Evolutionary conservation across 495 filamentous ascomycete species (phyloP).

Genomic region (Thozetella sp.): DNA sequence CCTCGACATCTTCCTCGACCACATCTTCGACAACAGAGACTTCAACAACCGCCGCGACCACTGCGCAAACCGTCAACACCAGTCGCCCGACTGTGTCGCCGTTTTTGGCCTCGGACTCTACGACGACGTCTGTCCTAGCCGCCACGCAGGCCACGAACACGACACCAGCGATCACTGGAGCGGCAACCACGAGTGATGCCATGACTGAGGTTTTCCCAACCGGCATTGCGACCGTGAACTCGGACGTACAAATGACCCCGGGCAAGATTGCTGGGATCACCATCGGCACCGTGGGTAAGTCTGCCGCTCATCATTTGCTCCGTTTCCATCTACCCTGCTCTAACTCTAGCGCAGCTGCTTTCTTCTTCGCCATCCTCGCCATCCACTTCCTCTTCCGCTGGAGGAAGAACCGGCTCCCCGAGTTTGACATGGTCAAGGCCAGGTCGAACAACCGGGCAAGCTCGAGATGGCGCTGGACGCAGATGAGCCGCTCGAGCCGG

Average conservation of each 20-base stretch:
- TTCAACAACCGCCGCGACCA: no score
- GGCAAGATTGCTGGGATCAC: neutral
- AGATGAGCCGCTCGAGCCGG: neutral
- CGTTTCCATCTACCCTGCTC: neutral
- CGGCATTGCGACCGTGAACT: neutral
- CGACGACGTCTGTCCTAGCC: no score
- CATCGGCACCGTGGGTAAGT: neutral
- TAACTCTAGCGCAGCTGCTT: neutral
- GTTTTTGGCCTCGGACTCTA: no score
- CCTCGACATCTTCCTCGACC: no score
- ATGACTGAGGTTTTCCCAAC: neutral
- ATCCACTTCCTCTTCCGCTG: slow-evolving; percentile 1
- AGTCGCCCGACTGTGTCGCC: no score
- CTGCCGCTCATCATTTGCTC: neutral
- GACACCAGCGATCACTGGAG: neutral
- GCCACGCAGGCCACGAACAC: neutral
- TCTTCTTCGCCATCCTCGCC: neutral
- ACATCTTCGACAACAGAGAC: no score
- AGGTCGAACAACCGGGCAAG: neutral
- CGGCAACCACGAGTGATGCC: neutral
- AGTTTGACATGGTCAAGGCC: neutral
- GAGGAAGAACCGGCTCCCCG: neutral
- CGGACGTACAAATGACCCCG: neutral
- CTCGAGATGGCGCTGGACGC: neutral
- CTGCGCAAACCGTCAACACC: no score